Base-by-base conservation (phyloP, 495 filamentous ascomycete genomes). In the Parmelia sp. region DNA sequence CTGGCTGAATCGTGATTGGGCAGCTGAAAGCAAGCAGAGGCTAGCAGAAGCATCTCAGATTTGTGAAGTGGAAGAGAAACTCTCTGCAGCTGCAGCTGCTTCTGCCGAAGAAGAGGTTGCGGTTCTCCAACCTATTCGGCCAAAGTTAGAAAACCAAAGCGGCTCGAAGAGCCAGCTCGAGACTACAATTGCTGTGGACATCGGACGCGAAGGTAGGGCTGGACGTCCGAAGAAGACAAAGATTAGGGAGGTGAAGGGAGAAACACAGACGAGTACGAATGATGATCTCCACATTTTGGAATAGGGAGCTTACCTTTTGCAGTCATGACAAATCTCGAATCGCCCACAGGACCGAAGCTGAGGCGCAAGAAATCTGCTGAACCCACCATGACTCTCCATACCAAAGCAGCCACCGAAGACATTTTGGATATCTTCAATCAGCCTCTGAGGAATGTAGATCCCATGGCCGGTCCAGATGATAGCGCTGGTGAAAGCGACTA, bases 361-460 rank as follows among this genome's bases (percentile, higher is more conserved):
- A 87, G 82, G 51, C 80, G 84, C 57, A 92, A 90, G 77, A 90
- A 88, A 72, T 82, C 83, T 17, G 74, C 82, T 3, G 91, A 96
- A 71, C 90, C 91, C 33, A 98, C 94, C 1, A 97, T 98, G 92
- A 98, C 94, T 2, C 83, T 98, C 66, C 90, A 97, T 71, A 98
- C 94, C 23, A 90, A 86, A 59, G 93, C 92, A 60, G 94, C 94
- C 1, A 96, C 91, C 57, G 92, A 97, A 70, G 95, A 97, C 66
- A 97, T 98, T 57, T 96, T 97, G 73, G 90, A 89, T 65, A 87
- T 98, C 47, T 97, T 98, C 76, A 97, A 94, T 70, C 90, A 95
- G 56, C 93, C 95, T 11, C 73, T 96, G 55, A 65, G 70, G 84
- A 90, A 68, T 78, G 79, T 42, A 73, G 82, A 68, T 74, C 74